A percentile compares a stretch with the other conserved stretches of the same genome.
Conservation (phyloP, 2,329 filamentous ascomycete species). For the Venturia oleaginea region DNA sequence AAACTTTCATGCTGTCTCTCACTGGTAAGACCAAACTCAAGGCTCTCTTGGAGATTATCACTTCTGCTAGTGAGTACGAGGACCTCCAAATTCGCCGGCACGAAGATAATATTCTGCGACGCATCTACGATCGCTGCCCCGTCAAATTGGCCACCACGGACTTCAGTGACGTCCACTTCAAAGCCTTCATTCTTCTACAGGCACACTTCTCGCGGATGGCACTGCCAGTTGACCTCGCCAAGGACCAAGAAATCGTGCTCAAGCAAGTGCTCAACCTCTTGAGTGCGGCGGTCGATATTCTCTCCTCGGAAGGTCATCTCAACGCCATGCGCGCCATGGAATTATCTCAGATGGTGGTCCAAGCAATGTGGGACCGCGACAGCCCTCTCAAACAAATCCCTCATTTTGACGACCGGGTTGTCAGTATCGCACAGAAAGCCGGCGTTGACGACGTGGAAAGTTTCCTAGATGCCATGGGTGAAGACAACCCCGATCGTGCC, state of each 20-base stretch:
- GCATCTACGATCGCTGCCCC: conserved; percentile 88
- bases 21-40: conserved; percentile 88
- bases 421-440: conserved; percentile 72
- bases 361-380: conserved; percentile 98
- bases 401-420: conserved; percentile 75
- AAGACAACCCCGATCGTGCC: conserved; percentile 76
- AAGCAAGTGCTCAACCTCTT: conserved; percentile 78
- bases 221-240: conserved; percentile 86
- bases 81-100: conserved; percentile 88
- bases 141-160: conserved; percentile 86
- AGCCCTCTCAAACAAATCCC: conserved; percentile 96
- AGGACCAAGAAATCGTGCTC: conserved; percentile 86
- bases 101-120: conserved; percentile 76
- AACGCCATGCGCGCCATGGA: conserved; percentile 99
- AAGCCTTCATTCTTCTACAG: conserved; percentile 92
- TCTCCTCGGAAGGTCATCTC: conserved; percentile 89
- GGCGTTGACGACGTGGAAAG: conserved; percentile 90
- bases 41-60: conserved; percentile 92
- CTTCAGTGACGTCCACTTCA: conserved; percentile 95
- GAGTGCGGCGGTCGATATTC: conserved; percentile 85
- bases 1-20: conserved; percentile 90
- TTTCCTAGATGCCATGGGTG: conserved; percentile 98
- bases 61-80: conserved; percentile 94
- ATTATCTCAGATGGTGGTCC: conserved; percentile 97
- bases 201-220: conserved; percentile 98